phyloP scores from a whole-genome alignment of 2,329 filamentous ascomycete genomes.

The Amphichorda felina region DNA sequence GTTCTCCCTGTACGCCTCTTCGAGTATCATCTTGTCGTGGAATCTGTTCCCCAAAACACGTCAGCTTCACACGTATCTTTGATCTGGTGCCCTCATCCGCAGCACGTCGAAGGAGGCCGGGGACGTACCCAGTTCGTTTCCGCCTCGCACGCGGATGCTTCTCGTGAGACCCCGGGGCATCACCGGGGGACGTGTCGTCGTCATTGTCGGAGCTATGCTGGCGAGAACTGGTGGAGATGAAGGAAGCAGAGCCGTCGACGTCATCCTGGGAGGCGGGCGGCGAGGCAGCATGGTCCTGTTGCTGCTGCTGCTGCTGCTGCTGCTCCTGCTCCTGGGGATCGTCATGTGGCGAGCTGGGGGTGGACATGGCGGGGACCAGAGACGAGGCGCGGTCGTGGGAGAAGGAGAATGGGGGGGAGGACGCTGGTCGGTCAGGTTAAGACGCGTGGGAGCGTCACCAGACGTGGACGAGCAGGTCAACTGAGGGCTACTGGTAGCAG shows the following conservation, averaged over 20 bases:
- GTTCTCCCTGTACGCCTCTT: slow-evolving; percentile 73
- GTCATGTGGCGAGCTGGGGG: not conserved
- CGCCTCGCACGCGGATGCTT: slow-evolving; percentile 48
- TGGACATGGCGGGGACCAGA: not conserved
- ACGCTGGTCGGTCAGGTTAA: too few relatives aligned
- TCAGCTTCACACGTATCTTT: not conserved
- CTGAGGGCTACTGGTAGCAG: too few relatives aligned
- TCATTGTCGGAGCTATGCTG: not conserved
- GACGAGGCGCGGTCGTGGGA: not conserved
- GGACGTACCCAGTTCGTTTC: slow-evolving; percentile 51
- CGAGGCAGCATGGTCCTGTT: not conserved
- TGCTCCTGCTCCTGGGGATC: not conserved
- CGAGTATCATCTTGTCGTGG: slow-evolving; percentile 80
- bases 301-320: not conserved
- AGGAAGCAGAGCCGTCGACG: not conserved
- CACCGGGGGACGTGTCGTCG: slow-evolving; percentile 3
- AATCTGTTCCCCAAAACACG: slow-evolving; percentile 44
- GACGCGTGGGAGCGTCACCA: too few relatives aligned
- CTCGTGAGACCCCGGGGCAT: slow-evolving; percentile 11
- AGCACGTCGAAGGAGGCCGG: not conserved
- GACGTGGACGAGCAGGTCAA: too few relatives aligned
- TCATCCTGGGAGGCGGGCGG: not conserved
- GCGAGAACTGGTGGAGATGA: not conserved
- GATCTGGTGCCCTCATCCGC: not conserved
- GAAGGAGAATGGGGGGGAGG: not conserved